Base-by-base conservation (phyloP, 306 rosid genomes). In the Corylus avellana region DNA sequence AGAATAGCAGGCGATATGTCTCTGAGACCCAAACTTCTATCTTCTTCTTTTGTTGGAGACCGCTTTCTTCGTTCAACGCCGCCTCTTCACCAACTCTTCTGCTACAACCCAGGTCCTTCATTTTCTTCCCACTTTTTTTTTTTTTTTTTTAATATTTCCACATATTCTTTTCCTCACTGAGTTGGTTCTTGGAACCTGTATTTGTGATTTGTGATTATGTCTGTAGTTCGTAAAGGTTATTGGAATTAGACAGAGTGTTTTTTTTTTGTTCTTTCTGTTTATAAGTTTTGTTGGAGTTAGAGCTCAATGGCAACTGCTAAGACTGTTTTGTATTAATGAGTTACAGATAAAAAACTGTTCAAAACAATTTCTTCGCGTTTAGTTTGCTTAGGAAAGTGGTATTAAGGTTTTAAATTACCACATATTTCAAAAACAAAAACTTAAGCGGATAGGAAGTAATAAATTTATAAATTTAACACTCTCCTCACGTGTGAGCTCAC, bases 21-120 rank as follows among this genome's bases (percentile, higher is more conserved):
- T 75, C 64, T 64, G 75, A 89, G 85, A 53, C 86, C 92, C 54
- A 80, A 80, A 42, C 14, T 86, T 9, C 35, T 85, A 44, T 88
- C 92, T 73, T 83, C 90, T 73, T 83, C 90, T 50, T 83, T 89
- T 75, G 63, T 75, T 29, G 88, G 91, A 29, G 80, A 68, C 71
- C 83, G 70, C 56, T 20, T 86, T 55, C 74, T 85, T 42, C 89
- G 84, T 74, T 89, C 96, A 8, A 58, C 76, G 17, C 86, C 85
- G 37, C 88, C 86, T 25, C 89, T 88, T 80, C 91, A 82, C 84
- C 92, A 79, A 5, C 81, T 84, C 61, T 89, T 89, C 84, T 58
- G 85, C 76, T 85, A 72, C 85, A 78, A 71, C 35, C 81, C 84
- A 82, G 94, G 94, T 92, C 56, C 64, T 61, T 75, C n/a, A 42